These are phyloP conservation scores for Suillus lakei DNA, from an alignment of 768 basidiomycete species.

Conservation along the genomic window DNA sequence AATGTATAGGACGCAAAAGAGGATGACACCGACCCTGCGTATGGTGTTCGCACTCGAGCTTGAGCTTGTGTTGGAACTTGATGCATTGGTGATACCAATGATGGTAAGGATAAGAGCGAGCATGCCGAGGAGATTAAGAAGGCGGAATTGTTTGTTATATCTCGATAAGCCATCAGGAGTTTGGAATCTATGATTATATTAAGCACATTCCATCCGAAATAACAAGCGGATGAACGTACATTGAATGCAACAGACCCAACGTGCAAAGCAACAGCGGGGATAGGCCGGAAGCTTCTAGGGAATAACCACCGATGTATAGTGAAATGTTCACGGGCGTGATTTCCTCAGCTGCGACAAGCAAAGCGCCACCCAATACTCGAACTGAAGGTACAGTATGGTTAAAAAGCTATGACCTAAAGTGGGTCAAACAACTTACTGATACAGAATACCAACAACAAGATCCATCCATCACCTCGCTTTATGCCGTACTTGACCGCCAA, in stretches of 20 bases:
- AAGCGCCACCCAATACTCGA: slow-evolving; percentile 59
- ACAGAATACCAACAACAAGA: slow-evolving; percentile 68
- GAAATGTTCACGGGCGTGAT: slow-evolving; percentile 42
- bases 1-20: slow-evolving; percentile 44
- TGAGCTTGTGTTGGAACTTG: slow-evolving; percentile 18
- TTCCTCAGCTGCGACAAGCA: slow-evolving; percentile 60
- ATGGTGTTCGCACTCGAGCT: slow-evolving; percentile 29
- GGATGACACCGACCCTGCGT: slow-evolving; percentile 37
- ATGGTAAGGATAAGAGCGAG: slow-evolving; percentile 38
- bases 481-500: slow-evolving; percentile 60
- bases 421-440: slow-evolving; percentile 44
- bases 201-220: neutral
- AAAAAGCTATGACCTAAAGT: neutral
- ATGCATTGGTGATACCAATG: slow-evolving; percentile 32
- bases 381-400: slow-evolving; percentile 39
- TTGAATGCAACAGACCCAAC: slow-evolving; percentile 39
- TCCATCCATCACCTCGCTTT: slow-evolving; percentile 65
- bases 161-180: slow-evolving; percentile 26
- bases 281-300: slow-evolving; percentile 43
- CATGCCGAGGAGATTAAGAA: slow-evolving; percentile 34
- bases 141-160: slow-evolving; percentile 19
- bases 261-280: slow-evolving; percentile 44
- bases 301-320: slow-evolving; percentile 57
- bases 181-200: slow-evolving; percentile 30
- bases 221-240: slow-evolving; percentile 32